Percentiles rank a stretch among this genome's conserved stretches.
Evolutionary conservation across 495 filamentous ascomycete species (phyloP).

Genomic region (Staphylotrichum longicolle): DNA sequence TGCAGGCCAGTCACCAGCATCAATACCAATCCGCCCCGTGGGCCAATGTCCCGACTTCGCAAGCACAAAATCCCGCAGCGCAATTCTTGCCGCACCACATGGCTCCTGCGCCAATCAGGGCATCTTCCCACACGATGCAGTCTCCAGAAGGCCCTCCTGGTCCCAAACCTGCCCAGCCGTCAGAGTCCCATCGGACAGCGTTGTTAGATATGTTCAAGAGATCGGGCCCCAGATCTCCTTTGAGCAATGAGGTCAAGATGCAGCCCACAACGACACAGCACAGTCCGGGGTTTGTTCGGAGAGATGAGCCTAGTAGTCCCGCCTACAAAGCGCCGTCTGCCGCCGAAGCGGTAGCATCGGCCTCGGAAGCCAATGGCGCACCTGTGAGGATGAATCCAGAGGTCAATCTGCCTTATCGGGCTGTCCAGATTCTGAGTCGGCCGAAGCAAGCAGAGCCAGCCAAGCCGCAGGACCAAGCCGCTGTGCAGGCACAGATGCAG

Average conservation of each 20-base stretch:
- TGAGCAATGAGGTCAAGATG: slow-evolving; percentile 29
- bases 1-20: slow-evolving; percentile 16
- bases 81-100: slow-evolving; percentile 27
- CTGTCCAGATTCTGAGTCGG: slow-evolving; percentile 44
- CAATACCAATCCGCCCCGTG: slow-evolving; percentile 26
- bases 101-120: slow-evolving; percentile 12
- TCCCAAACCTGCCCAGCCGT: slow-evolving; percentile 31
- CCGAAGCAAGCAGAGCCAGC: slow-evolving; percentile 29
- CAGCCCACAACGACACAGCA: slow-evolving; percentile 11
- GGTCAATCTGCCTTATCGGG: slow-evolving; percentile 41
- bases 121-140: slow-evolving; percentile 10
- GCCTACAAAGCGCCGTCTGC: slow-evolving; percentile 23
- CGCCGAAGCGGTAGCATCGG: slow-evolving; percentile 29
- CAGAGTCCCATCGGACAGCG: slow-evolving; percentile 46
- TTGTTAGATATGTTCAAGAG: slow-evolving; percentile 53
- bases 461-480: slow-evolving; percentile 12
- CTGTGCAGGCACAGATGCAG: slow-evolving; percentile 21
- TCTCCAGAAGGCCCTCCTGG: slow-evolving; percentile 1
- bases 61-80: slow-evolving; percentile 24
- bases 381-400: slow-evolving; percentile 41
- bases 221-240: slow-evolving; percentile 26
- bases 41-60: slow-evolving; percentile 13
- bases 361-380: slow-evolving; percentile 31
- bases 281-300: slow-evolving; percentile 14
- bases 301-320: slow-evolving; percentile 21